Base-by-base conservation (phyloP, 2,329 filamentous ascomycete species). In the Xylaria digitata region DNA sequence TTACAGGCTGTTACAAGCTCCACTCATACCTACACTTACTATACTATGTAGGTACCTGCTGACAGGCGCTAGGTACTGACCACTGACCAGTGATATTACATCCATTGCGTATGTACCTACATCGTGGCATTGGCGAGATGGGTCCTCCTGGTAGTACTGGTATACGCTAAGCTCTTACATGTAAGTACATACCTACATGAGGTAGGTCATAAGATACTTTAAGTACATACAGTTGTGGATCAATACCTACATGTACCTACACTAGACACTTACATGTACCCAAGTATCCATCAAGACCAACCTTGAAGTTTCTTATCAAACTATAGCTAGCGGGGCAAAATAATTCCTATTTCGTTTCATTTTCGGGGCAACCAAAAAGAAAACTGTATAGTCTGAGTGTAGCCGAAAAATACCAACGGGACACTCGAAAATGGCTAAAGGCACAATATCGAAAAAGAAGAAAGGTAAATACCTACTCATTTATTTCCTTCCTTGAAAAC, bases 381-480 rank as follows among this genome's bases (percentile, higher is more conserved):
- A 46, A 53, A 11, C 21, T n/a, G 11, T 37, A 9, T 13, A 56
- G 6, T 13, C 37, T 9, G 3, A 21, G 19, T 32, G 46, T 8
- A 32, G 34, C 19, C 21, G 34, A 52, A 48, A 34, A 55, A 19
- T 17, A 50, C 9, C 19, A 53, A 37, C 6, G 37, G 23, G 15
- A 58, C 9, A 46, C 40, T 32, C 21, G 3, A 68, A 49, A 65
- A 80, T 80, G 79, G 78, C 71, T 1, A 80, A 80, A 71, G 74
- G 74, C 34, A 66, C 58, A 37, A 76, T 80, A 52, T 58, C 75
- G 37, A 79, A 78, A 52, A 79, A 77, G 69, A 73, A 64, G 57
- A 78, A 73, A 67, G 75, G 78, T 70, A 65, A 2, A 11, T 37
- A 11, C 8, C 2, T 37, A 13, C 54, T 19, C 42, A 17, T 45